A percentile compares a stretch with the other conserved stretches of the same genome.
Evolutionary conservation across 2,329 filamentous ascomycete genomes (phyloP).

Genomic region (Thermomyces lanuginosus): DNA sequence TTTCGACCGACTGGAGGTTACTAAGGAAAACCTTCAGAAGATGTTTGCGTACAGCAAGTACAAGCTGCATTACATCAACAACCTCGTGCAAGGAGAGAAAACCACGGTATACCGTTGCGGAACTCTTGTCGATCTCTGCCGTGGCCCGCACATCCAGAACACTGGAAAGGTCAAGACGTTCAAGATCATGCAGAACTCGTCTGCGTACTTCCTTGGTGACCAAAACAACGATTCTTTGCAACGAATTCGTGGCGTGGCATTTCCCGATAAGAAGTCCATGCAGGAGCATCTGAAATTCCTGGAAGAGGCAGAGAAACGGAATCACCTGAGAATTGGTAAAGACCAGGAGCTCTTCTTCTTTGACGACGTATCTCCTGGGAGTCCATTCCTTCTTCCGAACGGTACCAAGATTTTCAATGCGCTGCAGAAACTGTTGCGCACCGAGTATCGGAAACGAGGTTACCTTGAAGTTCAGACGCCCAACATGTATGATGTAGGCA

Average conservation of each 20-base stretch:
- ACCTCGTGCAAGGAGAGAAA: slow-evolving; percentile 79
- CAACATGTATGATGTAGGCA: slow-evolving; percentile 84
- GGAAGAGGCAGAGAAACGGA: slow-evolving; percentile 93
- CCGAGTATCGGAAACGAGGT: slow-evolving; percentile 81
- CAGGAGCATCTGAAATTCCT: slow-evolving; percentile 87
- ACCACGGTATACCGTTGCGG: slow-evolving; percentile 93
- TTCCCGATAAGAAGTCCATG: slow-evolving; percentile 91
- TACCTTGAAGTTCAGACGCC: slow-evolving; percentile 93
- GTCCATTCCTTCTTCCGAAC: slow-evolving; percentile 80
- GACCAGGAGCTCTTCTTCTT: slow-evolving; percentile 98
- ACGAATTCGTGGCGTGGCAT: slow-evolving; percentile 90
- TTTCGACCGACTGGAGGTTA: slow-evolving; percentile 76
- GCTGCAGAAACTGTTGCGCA: slow-evolving; percentile 61
- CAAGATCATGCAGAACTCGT: slow-evolving; percentile 73
- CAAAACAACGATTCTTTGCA: slow-evolving; percentile 88
- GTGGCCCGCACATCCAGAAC: slow-evolving; percentile 85
- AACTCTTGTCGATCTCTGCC: slow-evolving; percentile 84
- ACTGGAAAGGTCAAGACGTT: slow-evolving; percentile 91
- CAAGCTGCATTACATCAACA: slow-evolving; percentile 93
- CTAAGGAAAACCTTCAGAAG: slow-evolving; percentile 79
- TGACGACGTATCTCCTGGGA: slow-evolving; percentile 82
- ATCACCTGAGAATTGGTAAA: slow-evolving; percentile 82
- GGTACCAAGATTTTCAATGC: slow-evolving; percentile 89
- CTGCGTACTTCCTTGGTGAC: slow-evolving; percentile 87
- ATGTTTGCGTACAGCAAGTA: slow-evolving; percentile 98